Evolutionary conservation across 768 basidiomycete species (phyloP).

Genomic region (Guyanaporus albipodus): DNA sequence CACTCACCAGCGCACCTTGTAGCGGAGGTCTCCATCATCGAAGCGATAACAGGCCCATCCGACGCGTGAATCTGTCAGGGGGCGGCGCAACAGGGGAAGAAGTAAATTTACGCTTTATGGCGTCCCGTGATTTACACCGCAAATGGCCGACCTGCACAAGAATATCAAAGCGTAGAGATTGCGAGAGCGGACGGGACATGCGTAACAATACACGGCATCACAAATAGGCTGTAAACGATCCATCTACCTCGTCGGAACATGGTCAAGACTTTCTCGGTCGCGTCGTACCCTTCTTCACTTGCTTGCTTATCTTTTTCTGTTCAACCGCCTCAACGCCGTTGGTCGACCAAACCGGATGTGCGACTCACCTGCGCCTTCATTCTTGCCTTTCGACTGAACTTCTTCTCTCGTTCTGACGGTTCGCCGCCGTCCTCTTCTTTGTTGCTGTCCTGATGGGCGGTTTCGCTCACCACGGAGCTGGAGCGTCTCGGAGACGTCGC

Average conservation of each 20-base stretch:
- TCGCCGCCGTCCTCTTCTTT: conserved; percentile 29
- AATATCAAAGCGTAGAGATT: conserved; percentile 8
- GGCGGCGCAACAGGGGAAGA: too few species aligned
- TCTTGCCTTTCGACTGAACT: conserved; percentile 38
- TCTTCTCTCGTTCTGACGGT: conserved; percentile 32
- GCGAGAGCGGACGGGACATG: conserved; percentile 6
- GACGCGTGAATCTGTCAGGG: too few species aligned
- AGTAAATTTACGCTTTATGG: too few species aligned
- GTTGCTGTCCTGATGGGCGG: conserved; percentile 23
- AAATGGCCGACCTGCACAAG: background rate
- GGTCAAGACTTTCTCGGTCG: conserved; percentile 28
- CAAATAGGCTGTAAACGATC: conserved; percentile 9
- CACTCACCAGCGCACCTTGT: too few species aligned
- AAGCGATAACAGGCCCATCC: too few species aligned
- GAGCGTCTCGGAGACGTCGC: conserved; percentile 21
- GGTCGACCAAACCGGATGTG: background rate
- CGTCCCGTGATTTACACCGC: background rate
- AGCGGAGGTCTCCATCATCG: too few species aligned
- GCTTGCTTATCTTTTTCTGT: conserved; percentile 32
- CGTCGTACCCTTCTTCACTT: conserved; percentile 19
- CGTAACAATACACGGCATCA: conserved; percentile 16
- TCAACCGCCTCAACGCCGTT: conserved; percentile 2
- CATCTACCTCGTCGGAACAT: background rate
- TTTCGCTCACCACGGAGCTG: conserved; percentile 41
- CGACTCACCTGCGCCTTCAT: conserved; percentile 38